Evolutionary conservation across 331 rosid genomes (phyloP).

Genomic region (Spiraea crenata): DNA sequence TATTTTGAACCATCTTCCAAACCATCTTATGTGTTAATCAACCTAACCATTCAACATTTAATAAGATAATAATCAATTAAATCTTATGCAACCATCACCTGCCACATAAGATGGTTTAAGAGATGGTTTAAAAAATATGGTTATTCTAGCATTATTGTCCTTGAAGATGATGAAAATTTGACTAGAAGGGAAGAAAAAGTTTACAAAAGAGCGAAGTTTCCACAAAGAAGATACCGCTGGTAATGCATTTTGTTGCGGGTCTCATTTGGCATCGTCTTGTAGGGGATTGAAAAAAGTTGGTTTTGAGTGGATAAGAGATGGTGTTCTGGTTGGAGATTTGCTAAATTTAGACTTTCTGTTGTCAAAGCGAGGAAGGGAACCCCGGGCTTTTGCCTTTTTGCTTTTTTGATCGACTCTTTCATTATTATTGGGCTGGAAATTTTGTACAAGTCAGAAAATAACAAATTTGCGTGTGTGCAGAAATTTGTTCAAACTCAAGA

Average conservation of each 20-base stretch:
- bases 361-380: constrained; percentile 19
- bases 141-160: too few species aligned
- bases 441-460: constrained; percentile 9
- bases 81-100: too few species aligned
- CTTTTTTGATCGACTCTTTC: constrained; percentile 8
- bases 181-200: background rate
- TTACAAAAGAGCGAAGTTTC: background rate
- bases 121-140: too few species aligned
- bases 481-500: constrained; percentile 14
- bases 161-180: background rate
- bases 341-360: constrained; percentile 44
- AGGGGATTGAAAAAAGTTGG: constrained; percentile 8
- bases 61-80: too few species aligned
- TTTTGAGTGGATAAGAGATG: constrained; percentile 29
- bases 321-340: constrained; percentile 2
- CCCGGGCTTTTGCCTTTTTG: constrained; percentile 25
- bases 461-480: constrained; percentile 33
- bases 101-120: too few species aligned
- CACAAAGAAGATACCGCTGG: background rate
- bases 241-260: constrained; percentile 1
- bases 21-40: too few species aligned
- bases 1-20: too few species aligned
- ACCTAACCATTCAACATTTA: too few species aligned
- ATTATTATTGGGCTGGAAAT: constrained; percentile 3
- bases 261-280: background rate